Evolutionary conservation across 2,329 filamentous ascomycete species (phyloP).

Genomic region (Tricladium varicosporioides): DNA sequence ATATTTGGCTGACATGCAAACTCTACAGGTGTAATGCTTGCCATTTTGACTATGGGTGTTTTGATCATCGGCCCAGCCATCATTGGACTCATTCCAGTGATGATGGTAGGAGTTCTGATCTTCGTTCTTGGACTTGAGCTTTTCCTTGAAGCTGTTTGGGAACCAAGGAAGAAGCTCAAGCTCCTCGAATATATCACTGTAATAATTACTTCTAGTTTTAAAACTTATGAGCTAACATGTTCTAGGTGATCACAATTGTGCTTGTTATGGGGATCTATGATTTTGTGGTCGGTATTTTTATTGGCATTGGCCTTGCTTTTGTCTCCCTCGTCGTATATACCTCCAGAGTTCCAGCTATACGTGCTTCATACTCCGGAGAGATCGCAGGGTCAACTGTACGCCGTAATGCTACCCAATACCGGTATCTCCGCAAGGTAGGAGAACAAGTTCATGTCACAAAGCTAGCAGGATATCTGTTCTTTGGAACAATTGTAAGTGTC

Average conservation of each 20-base stretch:
- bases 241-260: constrained; percentile 76
- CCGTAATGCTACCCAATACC: constrained; percentile 83
- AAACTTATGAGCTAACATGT: constrained; percentile 27
- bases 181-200: constrained; percentile 84
- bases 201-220: constrained; percentile 31
- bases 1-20: not conserved
- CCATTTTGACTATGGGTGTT: constrained; percentile 73
- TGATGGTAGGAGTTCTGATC: constrained; percentile 94
- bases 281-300: constrained; percentile 90
- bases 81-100: constrained; percentile 92
- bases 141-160: constrained; percentile 81
- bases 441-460: constrained; percentile 89
- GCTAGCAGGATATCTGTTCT: constrained; percentile 93
- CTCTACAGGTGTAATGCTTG: constrained; percentile 70
- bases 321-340: constrained; percentile 89
- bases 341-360: constrained; percentile 82
- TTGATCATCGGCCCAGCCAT: constrained; percentile 83
- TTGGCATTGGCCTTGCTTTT: constrained; percentile 89
- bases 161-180: constrained; percentile 85
- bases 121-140: constrained; percentile 94
- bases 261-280: constrained; percentile 96
- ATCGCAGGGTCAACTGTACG: constrained; percentile 90
- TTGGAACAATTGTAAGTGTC: constrained; percentile 94
- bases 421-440: constrained; percentile 82
- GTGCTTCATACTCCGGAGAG: constrained; percentile 85